A percentile compares a stretch with the other conserved stretches of the same genome.
Evolutionary conservation across 2,329 filamentous ascomycete species (phyloP).

Genomic region (Xylaria sp.): DNA sequence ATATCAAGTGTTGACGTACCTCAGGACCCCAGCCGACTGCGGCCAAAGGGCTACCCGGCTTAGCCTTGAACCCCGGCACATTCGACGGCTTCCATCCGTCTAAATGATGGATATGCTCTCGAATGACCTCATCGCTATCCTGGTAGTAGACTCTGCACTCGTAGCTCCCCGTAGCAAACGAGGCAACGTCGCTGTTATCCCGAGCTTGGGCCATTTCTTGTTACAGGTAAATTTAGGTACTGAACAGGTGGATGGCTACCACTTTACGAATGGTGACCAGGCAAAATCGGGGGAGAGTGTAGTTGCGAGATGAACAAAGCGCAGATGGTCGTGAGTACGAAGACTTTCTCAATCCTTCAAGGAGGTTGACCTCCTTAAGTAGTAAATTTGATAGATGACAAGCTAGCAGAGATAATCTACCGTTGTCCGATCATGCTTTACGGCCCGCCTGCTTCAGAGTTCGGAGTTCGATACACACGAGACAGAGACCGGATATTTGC

Average conservation of each 20-base stretch:
- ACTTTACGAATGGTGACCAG: background rate
- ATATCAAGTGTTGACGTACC: background rate
- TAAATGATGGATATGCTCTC: background rate
- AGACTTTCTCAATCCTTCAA: background rate
- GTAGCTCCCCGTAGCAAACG: background rate
- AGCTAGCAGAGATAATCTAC: background rate
- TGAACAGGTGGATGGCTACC: background rate
- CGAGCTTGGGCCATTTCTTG: background rate
- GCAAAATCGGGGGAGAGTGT: background rate
- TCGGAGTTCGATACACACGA: background rate
- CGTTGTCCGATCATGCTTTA: background rate
- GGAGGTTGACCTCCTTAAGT: background rate
- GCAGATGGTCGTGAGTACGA: background rate
- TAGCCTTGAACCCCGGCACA: background rate
- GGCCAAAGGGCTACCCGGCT: background rate
- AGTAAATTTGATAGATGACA: background rate
- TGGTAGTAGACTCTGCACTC: background rate
- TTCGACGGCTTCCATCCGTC: background rate
- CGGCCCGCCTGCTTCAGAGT: background rate
- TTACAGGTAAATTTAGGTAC: background rate
- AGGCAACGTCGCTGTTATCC: background rate
- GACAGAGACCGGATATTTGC: no score
- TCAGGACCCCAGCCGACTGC: background rate
- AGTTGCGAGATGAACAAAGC: background rate
- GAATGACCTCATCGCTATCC: background rate